Evolutionary conservation across 257 asterid genomes (phyloP).

Genomic region (Cinchona pubescens): DNA sequence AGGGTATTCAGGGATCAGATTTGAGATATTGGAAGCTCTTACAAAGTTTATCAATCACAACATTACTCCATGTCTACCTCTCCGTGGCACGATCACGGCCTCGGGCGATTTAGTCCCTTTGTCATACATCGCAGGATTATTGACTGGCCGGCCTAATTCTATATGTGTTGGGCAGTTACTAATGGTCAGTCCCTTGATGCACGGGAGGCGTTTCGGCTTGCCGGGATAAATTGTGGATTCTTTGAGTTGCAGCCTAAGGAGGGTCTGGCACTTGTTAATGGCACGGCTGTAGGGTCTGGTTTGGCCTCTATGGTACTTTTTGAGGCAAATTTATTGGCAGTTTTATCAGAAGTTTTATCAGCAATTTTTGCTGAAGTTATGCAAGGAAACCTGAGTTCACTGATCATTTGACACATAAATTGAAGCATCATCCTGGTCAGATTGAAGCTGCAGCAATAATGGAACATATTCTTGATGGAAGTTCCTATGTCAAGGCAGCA

Average conservation of each 20-base stretch:
- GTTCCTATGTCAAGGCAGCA: conserved; percentile 27
- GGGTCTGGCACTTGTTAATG: conserved; percentile 32
- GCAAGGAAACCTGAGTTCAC: conserved; percentile 31
- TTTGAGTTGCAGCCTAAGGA: conserved; percentile 33
- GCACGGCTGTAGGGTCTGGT: conserved; percentile 32
- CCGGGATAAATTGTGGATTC: conserved; percentile 23
- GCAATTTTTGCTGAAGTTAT: conserved; percentile 32
- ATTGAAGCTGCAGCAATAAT: conserved; percentile 35
- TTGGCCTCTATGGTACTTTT: conserved; percentile 29
- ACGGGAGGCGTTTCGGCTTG: conserved; percentile 14
- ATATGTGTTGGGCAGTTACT: conserved; percentile 20
- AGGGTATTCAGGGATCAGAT: conserved; percentile 33
- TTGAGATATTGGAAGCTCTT: conserved; percentile 31
- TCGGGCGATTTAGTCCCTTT: conserved; percentile 31
- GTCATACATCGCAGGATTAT: conserved; percentile 26
- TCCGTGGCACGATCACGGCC: conserved; percentile 30
- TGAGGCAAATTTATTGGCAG: conserved; percentile 23
- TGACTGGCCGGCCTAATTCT: conserved; percentile 30
- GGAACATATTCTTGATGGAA: conserved; percentile 31
- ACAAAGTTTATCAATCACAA: conserved; percentile 23
- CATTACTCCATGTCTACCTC: conserved; percentile 28
- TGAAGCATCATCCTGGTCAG: conserved; percentile 36
- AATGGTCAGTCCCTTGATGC: conserved; percentile 20
- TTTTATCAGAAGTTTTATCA: conserved; percentile 25
- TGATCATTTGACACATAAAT: conserved; percentile 29